Evolutionary conservation across 352 stramenopile species (phyloP).

Genomic region (Salisapilia sapeloensis): DNA sequence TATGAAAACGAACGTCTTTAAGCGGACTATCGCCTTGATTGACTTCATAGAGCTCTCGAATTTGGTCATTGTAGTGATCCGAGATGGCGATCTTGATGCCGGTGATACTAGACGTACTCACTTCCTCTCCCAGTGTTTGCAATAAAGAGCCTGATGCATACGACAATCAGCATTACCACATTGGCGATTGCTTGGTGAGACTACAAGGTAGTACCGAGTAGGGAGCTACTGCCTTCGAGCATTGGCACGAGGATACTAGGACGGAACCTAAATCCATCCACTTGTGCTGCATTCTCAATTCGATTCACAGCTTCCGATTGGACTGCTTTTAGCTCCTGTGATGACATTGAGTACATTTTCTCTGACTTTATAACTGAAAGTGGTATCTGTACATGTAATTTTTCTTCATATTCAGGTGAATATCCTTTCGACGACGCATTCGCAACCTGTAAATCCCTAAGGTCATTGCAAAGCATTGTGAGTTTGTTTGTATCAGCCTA

Average conservation of each 20-base stretch:
- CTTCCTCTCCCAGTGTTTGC: slow-evolving; percentile 30
- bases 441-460: no score
- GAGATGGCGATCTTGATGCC: slow-evolving; percentile 63
- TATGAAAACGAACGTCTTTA: slow-evolving; percentile 32
- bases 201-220: slow-evolving; percentile 13
- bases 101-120: slow-evolving; percentile 47
- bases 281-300: slow-evolving; percentile 19
- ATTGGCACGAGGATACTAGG: slow-evolving; percentile 42
- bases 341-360: no score
- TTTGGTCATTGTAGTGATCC: slow-evolving; percentile 83
- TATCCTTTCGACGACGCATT: no score
- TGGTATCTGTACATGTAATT: no score
- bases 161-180: slow-evolving; percentile 5
- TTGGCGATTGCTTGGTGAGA: not conserved
- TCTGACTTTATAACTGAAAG: no score
- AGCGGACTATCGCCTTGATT: slow-evolving; percentile 32
- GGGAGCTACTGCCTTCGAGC: slow-evolving; percentile 26
- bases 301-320: slow-evolving; percentile 31
- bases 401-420: no score
- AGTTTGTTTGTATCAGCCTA: no score
- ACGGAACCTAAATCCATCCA: slow-evolving; percentile 36
- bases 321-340: slow-evolving; percentile 23
- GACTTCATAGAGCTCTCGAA: slow-evolving; percentile 64
- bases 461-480: no score
- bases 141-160: slow-evolving; percentile 21